Base-by-base conservation (phyloP, 2,329 filamentous ascomycete genomes). In the Sporothrix phasma region DNA sequence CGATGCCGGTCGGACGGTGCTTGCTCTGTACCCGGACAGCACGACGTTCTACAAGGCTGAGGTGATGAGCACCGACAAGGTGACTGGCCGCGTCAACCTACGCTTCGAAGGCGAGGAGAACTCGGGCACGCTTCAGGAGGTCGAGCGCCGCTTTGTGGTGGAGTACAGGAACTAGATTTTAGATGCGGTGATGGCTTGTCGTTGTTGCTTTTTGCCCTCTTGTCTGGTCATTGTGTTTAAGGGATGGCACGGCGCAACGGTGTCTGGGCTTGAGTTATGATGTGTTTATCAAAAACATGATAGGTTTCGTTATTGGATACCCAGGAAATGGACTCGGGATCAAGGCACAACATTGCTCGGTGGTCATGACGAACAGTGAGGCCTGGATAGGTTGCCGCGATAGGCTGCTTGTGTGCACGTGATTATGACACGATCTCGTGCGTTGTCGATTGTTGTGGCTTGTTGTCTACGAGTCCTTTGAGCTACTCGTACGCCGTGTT, bases 1-100 rank as follows among this genome's bases (percentile, higher is more conserved):
- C 65, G 84, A 88, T 41, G 76, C 83, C 45, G 88, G 88, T 51
- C 89, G 88, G 72, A 83, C 85, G 53, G 89, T 93, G 8, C 78
- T 93, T 64, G 90, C 90, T 0, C 78, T 91, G 65, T 94, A 94
- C 71, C 90, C 90, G 0, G 87, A 91, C 69, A 93, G 90, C 0
- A 92, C 90, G 1, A 92, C 89, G 0, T 93, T 94, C 70, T 94
- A 94, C 73, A 87, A 89, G 72, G 90, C 90, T 1, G 88, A 92
- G 69, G 89, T 93, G 8, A 88, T 90, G 75, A 86, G 86, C 41
- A 86, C 84, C 79, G 78, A 87, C 64, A 77, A 77, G 3, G 64
- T 45, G 73, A 79, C 66, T 71, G 70, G 79, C 46, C 81, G 80
- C 66, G 84, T 88, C 47, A 82, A 83, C 64, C 77, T 93, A 68